Evolutionary conservation across 2,329 filamentous ascomycete genomes (phyloP), one percentile per base, ranked within the genome.

Genomic region (Colletotrichum spaethianum): DNA sequence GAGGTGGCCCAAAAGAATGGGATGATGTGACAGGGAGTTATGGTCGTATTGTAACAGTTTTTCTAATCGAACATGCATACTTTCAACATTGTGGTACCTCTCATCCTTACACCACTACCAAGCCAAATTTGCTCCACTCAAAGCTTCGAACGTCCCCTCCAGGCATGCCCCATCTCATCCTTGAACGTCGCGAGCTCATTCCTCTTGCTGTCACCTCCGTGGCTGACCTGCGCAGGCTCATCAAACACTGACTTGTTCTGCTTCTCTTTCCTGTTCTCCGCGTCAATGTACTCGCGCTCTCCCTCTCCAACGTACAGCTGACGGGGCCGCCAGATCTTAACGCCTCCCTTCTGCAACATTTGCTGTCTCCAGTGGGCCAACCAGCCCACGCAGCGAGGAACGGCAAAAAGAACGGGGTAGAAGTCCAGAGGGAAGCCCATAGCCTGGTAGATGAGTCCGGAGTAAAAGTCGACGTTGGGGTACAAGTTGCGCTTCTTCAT

Each of bases 341-440:
- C 85, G 4, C 84, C 85, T 0, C 80, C 77, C 0, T 80, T 78
- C 46, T 82, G 84, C 33, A 87, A 79, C 81, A 86, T 85, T 80
- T 84, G 82, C 77, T 87, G 86, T 23, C 86, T 82, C 86, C 86
- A 87, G 77, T 87, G 86, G 3, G 86, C 86, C 38, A 87, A 77
- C 86, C 86, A 87, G 31, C 86, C 86, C 1, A 86, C 86, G 61
- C 86, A 87, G 20, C 86, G 80, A 0, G 86, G 86, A 7, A 87
- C 86, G 7, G 86, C 86, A 69, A 87, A 87, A 5, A 87, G 77
- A 0, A 87, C 85, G 2, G 86, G 86, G 74, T 87, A 87, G 75
- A 87, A 87, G 75, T 87, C 86, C 0, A 87, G 81, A 36, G 86
- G 86, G 79, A 87, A 87, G 14, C 86, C 86, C 83, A 87, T 86